Evolutionary conservation across 176 grass and related monocot genomes (phyloP), one percentile per base, ranked within the genome.

Genomic region (Tillandsia fasciculata): DNA sequence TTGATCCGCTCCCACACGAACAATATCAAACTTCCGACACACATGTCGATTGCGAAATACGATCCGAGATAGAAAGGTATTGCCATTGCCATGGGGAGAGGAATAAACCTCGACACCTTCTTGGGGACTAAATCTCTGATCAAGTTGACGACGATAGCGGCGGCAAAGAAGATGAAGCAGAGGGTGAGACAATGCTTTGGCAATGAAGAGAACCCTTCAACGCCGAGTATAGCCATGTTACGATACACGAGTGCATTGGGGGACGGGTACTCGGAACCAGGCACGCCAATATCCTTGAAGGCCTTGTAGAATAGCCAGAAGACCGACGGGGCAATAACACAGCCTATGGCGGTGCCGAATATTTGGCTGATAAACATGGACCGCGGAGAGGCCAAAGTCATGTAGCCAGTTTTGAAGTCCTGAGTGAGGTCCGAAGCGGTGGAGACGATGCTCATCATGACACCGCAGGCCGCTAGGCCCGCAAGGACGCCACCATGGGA

Each of bases 341-440:
- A 90, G 3, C 86, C 83, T 14, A 90, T 66, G 10, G 61, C 68
- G 1, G 83, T 95, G 65, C 90, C 83, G 52, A 84, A 50, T 6
- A 87, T 78, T 79, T 95, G 86, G 86, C 86, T 90, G 14, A 95
- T 64, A 28, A 95, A 72, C 49, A 85, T 86, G 27, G 90, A 87
- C 2, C 75, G 74, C 2, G 80, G 86, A 4, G 90, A 95, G 51
- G 90, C 85, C 24, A 95, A 77, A 15, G 87, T 96, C 66, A 96
- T 79, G 67, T 96, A 90, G 9, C 84, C 79, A 2, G 84, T 90
- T 79, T 96, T 90, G 87, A 90, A 90, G 69, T 96, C 81, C 7
- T 85, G 88, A 70, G 81, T 90, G 69, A 87, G 67, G 77, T 96
- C 84, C 50, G 84, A 90, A 13, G 84, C 84, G 0, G 86, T 87